These are phyloP conservation scores for Diaporthe batatas DNA, from an alignment of 2,329 filamentous ascomycete genomes.

Conservation along the genomic window DNA sequence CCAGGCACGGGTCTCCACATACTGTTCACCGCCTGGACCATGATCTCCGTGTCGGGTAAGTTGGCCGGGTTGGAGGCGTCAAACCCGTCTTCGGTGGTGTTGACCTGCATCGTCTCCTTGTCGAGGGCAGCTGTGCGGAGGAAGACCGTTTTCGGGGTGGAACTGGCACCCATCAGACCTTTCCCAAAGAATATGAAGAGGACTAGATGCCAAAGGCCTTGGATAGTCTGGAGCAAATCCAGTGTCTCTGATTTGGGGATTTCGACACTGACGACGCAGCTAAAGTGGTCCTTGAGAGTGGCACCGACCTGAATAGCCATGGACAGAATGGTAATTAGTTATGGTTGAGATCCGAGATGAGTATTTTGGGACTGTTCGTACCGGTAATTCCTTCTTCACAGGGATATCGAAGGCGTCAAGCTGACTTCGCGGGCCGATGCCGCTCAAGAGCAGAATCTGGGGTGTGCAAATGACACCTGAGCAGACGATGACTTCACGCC, in stretches of 20 bases:
- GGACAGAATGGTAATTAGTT: neutral
- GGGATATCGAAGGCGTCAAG: constrained; percentile 44
- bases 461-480: constrained; percentile 49
- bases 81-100: constrained; percentile 44
- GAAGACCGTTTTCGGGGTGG: constrained; percentile 22
- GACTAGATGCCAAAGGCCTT: constrained; percentile 49
- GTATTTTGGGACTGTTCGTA: neutral
- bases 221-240: constrained; percentile 3
- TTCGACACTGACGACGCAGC: constrained; percentile 19
- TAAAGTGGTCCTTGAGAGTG: constrained; percentile 48
- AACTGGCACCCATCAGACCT: constrained; percentile 39
- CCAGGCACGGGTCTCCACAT: constrained; percentile 47
- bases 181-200: constrained; percentile 49
- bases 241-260: constrained; percentile 34
- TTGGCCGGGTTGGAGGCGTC: constrained; percentile 36
- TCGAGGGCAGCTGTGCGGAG: constrained; percentile 44
- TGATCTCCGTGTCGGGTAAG: constrained; percentile 51
- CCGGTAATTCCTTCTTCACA: constrained; percentile 46
- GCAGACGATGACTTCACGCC: constrained; percentile 51
- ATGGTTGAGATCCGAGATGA: neutral
- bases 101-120: constrained; percentile 46
- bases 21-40: constrained; percentile 55
- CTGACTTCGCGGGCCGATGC: constrained; percentile 47
- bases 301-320: constrained; percentile 44
- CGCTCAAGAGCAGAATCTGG: constrained; percentile 51